Percentiles rank a stretch among this genome's conserved stretches.
Evolutionary conservation across 177 flowering plant genomes (phyloP).

Genomic region (Vitis hybrid): DNA sequence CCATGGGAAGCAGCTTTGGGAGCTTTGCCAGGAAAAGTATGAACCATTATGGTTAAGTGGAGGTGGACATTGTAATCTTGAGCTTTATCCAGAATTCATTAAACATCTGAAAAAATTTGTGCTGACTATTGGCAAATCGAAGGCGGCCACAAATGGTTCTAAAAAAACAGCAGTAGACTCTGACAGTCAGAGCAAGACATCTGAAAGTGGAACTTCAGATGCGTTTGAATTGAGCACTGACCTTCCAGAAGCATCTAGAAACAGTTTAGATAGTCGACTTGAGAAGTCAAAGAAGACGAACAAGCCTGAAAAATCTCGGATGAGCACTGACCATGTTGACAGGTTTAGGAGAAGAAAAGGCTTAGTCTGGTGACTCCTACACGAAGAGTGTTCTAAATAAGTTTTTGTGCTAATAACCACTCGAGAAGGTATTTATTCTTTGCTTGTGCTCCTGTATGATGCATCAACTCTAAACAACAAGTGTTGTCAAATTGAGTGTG

Average conservation of each 20-base stretch:
- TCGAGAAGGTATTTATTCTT: neutral
- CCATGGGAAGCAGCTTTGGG: slow-evolving; percentile 88
- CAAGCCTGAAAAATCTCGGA: slow-evolving; percentile 78
- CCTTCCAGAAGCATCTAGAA: slow-evolving; percentile 65
- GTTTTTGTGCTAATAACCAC: slow-evolving; percentile 5
- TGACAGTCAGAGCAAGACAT: slow-evolving; percentile 42
- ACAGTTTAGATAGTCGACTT: slow-evolving; percentile 81
- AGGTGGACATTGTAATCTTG: slow-evolving; percentile 94
- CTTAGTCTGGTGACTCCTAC: slow-evolving; percentile 52
- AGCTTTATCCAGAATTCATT: slow-evolving; percentile 82
- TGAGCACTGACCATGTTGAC: slow-evolving; percentile 80
- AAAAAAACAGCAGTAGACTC: slow-evolving; percentile 29
- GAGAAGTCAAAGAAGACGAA: slow-evolving; percentile 70
- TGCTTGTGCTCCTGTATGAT: neutral
- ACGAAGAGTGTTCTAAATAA: slow-evolving; percentile 9
- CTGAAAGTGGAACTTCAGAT: slow-evolving; percentile 43
- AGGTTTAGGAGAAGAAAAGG: slow-evolving; percentile 68
- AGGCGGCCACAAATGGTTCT: slow-evolving; percentile 35
- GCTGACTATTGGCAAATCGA: slow-evolving; percentile 53
- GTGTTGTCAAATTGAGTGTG: slow-evolving; percentile 9
- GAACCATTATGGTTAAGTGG: slow-evolving; percentile 91
- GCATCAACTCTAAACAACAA: neutral
- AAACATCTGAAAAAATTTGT: slow-evolving; percentile 80
- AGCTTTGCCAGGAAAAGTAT: slow-evolving; percentile 74
- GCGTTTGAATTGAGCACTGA: slow-evolving; percentile 43